Evolutionary conservation across 202 grass and related monocot genomes (phyloP), one percentile per base, ranked within the genome.

Genomic region (Panicum virgatum): DNA sequence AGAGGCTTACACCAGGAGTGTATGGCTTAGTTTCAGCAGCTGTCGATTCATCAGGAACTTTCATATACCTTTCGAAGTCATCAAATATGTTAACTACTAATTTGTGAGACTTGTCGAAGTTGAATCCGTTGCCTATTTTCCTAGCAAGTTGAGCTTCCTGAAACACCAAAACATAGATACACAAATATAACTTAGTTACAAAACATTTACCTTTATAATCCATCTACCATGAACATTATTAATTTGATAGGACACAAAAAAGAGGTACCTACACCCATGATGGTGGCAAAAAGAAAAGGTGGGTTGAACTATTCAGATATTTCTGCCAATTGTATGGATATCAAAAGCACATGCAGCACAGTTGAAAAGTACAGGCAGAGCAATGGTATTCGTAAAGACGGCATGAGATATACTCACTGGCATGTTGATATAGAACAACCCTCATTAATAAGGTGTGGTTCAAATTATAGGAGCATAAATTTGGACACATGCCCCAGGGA

Each of bases 21-120:
- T 94, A 97, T 48, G 94, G 85, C 73, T 90, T 97, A 83, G 90
- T 94, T 81, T 97, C 94, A 83, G 91, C 85, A 13, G 85, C 87
- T 19, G 69, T 92, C 91, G 91, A 97, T 86, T 88, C 72, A 42
- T 97, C 91, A 61, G 89, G 94, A 51, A 97, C 89, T 77, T 90
- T 97, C 89, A 89, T 83, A 79, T 92, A 97, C 77, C 90, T 97
- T 19, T 94, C 91, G 12, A 94, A 91, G 75, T 97, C 94, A 80
- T 94, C 94, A 54, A 97, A 90, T 73, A 94, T 66, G 80, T 97
- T 94, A 75, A 97, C 87, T 63, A 84, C 87, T 60, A 97, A 94
- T 68, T 90, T 86, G 68, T 94, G 94, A 53, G 91, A 91, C 72
- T 90, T 97, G 83, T 97, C 91, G 18, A 97, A 82, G 57, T 92